Evolutionary conservation across 1,284 basidiomycete species (phyloP).

Genomic region (Apiotrichum gamsii): DNA sequence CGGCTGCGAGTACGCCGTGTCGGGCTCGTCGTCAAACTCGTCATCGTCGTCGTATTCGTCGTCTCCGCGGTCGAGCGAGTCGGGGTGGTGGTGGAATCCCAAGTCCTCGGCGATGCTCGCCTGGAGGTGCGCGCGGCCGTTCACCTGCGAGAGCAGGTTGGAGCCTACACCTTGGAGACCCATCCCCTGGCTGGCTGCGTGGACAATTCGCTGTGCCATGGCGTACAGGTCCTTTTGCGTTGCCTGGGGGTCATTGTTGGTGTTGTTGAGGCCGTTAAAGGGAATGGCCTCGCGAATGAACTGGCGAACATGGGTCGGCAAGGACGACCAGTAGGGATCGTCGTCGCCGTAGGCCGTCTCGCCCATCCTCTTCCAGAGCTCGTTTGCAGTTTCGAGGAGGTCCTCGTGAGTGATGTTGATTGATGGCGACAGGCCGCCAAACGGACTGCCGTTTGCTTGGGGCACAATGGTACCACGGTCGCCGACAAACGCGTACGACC

Average conservation of each 20-base stretch:
- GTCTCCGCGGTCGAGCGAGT: conserved; percentile 30
- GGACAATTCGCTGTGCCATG: conserved; percentile 61
- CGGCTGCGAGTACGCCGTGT: conserved; percentile 19
- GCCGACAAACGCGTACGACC: conserved; percentile 15
- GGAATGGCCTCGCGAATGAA: conserved; percentile 57
- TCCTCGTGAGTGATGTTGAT: conserved; percentile 47
- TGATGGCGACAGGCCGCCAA: conserved; percentile 27
- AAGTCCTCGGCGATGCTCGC: conserved; percentile 49
- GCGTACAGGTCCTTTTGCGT: conserved; percentile 55
- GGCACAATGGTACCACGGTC: conserved; percentile 7
- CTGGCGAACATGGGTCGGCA: conserved; percentile 54
- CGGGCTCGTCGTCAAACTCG: conserved; percentile 33
- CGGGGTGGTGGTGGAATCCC: conserved; percentile 51
- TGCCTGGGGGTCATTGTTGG: conserved; percentile 26
- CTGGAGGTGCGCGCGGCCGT: conserved; percentile 29
- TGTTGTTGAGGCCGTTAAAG: conserved; percentile 34
- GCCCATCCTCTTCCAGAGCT: conserved; percentile 48
- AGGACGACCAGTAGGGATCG: conserved; percentile 56
- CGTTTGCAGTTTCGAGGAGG: conserved; percentile 47
- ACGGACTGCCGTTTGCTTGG: conserved; percentile 24
- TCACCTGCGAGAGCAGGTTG: conserved; percentile 30
- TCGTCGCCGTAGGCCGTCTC: conserved; percentile 50
- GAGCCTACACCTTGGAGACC: conserved; percentile 41
- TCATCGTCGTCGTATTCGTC: conserved; percentile 51
- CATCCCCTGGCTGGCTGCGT: conserved; percentile 53